phyloP scores from a whole-genome alignment of 1,139 yeast genomes.

The Saccharomyces hybrid region DNA sequence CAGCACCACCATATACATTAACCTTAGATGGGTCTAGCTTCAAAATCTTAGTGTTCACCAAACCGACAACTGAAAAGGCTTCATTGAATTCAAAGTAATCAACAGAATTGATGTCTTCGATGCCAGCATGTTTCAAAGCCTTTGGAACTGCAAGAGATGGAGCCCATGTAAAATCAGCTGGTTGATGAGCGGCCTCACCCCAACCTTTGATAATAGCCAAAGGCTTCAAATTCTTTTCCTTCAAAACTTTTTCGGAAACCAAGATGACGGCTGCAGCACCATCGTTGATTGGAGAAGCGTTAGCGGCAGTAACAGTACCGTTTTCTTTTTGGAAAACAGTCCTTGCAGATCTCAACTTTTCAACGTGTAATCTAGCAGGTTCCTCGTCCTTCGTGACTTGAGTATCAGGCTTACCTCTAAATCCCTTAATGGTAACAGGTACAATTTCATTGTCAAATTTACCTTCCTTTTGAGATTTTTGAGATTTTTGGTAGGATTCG shows the following conservation, averaged over 20 bases:
- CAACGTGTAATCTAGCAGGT: slow-evolving; percentile 63
- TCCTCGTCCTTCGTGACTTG: slow-evolving; percentile 66
- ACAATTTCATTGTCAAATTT: slow-evolving; percentile 75
- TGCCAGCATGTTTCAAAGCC: slow-evolving; percentile 81
- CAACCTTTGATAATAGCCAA: slow-evolving; percentile 83
- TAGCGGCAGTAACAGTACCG: slow-evolving; percentile 95
- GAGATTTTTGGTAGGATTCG: slow-evolving; percentile 68
- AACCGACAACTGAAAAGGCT: slow-evolving; percentile 93
- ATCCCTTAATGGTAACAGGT: slow-evolving; percentile 81
- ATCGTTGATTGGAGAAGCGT: slow-evolving; percentile 91
- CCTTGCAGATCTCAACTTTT: slow-evolving; percentile 70
- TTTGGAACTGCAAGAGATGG: slow-evolving; percentile 92
- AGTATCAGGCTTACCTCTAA: slow-evolving; percentile 87
- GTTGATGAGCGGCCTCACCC: slow-evolving; percentile 97
- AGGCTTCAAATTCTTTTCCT: slow-evolving; percentile 80
- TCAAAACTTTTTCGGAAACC: slow-evolving; percentile 73
- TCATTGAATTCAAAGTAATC: slow-evolving; percentile 81
- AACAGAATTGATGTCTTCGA: slow-evolving; percentile 44
- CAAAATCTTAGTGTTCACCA: slow-evolving; percentile 77
- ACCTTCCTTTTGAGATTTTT: slow-evolving; percentile 67
- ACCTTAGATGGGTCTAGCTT: slow-evolving; percentile 60
- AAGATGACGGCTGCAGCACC: slow-evolving; percentile 94
- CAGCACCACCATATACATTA: slow-evolving; percentile 97
- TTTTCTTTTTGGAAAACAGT: slow-evolving; percentile 85
- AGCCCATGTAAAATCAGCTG: slow-evolving; percentile 90